phyloP scores from a whole-genome alignment of 805 yeast species.

The Yamadazyma takamatsuzukensis region DNA sequence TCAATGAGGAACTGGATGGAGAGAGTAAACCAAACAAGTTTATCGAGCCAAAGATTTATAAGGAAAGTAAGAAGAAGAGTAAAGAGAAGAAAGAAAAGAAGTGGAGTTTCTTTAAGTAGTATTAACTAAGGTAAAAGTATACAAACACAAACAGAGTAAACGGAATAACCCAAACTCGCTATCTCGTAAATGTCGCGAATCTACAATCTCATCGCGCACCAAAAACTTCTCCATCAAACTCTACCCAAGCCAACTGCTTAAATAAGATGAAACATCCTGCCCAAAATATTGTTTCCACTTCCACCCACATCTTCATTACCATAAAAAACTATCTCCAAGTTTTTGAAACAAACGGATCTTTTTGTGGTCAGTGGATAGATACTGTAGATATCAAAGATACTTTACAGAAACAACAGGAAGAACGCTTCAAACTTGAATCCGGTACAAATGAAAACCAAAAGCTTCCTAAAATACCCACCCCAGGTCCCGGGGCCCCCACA shows the following conservation, averaged over 20 bases:
- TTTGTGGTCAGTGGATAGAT: conserved; percentile 64
- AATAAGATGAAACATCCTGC: conserved; percentile 70
- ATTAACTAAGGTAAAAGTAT: no score
- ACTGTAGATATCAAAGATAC: conserved; percentile 45
- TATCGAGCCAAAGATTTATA: conserved; percentile 7
- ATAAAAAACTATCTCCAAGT: conserved; percentile 59
- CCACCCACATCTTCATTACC: conserved; percentile 50
- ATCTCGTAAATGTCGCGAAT: conserved; percentile 3
- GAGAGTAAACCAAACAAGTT: conserved; percentile 18
- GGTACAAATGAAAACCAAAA: conserved; percentile 25
- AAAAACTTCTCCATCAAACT: no score
- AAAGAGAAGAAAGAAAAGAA: conserved; percentile 5
- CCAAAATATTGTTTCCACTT: conserved; percentile 51
- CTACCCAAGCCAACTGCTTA: no score
- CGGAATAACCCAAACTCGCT: background rate
- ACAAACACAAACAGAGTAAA: background rate
- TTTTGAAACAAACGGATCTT: conserved; percentile 38
- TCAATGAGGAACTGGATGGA: conserved; percentile 6
- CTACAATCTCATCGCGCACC: conserved; percentile 7
- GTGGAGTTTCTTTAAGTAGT: conserved; percentile 9
- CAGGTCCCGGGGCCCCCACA: conserved; percentile 69
- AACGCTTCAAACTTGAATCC: conserved; percentile 27
- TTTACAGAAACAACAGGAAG: conserved; percentile 47
- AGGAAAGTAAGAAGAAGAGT: background rate
- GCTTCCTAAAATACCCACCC: conserved; percentile 52